phyloP scores from a whole-genome alignment of 2,329 filamentous ascomycete genomes.

The Biscogniauxia sp. region DNA sequence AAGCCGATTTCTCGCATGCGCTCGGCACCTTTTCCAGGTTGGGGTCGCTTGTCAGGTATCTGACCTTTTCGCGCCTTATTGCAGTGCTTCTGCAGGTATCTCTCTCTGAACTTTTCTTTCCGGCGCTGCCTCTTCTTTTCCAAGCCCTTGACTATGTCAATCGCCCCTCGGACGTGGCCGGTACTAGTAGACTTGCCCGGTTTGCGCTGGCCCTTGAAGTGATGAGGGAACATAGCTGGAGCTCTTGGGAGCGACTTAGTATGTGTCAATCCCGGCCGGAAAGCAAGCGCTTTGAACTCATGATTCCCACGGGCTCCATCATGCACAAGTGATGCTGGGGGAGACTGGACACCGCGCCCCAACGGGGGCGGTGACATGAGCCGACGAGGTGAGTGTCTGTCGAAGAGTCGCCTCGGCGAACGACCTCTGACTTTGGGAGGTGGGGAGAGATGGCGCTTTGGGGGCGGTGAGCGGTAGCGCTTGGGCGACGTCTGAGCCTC shows the following conservation, averaged over 20 bases:
- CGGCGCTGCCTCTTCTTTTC: conserved; percentile 92
- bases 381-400: conserved; percentile 67
- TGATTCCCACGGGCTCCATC: conserved; percentile 29
- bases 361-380: conserved; percentile 69
- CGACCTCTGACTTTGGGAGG: conserved; percentile 50
- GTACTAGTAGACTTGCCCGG: conserved; percentile 29
- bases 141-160: conserved; percentile 95
- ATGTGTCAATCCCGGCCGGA: conserved; percentile 66
- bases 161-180: conserved; percentile 80
- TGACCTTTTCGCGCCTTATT: conserved; percentile 73
- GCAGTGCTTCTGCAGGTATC: conserved; percentile 82
- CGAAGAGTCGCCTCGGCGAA: conserved; percentile 60
- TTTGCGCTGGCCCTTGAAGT: conserved; percentile 42
- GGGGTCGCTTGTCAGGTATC: conserved; percentile 61
- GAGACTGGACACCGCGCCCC: conserved; percentile 44
- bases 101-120: conserved; percentile 75
- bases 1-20: conserved; percentile 91
- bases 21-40: conserved; percentile 84
- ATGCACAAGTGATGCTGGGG: conserved; percentile 32
- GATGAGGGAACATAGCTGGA: conserved; percentile 64
- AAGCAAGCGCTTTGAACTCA: conserved; percentile 45
- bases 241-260: conserved; percentile 86
- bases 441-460: conserved; percentile 48
- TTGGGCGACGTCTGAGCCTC: conserved; percentile 55
- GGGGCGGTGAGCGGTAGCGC: conserved; percentile 56